A percentile compares a stretch with the other conserved stretches of the same genome.
Evolutionary conservation across 345 rosid genomes (phyloP).

Genomic region (Passiflora organensis): DNA sequence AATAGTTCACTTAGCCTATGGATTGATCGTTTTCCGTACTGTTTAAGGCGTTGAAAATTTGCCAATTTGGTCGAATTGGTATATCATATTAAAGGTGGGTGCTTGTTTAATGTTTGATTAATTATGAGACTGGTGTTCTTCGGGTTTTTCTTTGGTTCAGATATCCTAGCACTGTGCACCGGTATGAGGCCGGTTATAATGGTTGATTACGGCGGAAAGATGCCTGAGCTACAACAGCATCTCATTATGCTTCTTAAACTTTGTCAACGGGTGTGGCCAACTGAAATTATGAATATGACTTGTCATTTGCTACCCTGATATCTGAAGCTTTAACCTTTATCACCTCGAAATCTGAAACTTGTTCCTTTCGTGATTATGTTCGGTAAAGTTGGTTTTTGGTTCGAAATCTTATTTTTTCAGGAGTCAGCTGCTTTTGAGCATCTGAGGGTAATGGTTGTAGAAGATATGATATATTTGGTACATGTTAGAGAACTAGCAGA

Average conservation of each 20-base stretch:
- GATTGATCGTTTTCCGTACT: conserved; percentile 10
- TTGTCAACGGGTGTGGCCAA: conserved; percentile 53
- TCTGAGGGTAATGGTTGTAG: conserved; percentile 70
- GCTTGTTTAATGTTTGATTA: neutral
- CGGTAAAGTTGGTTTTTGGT: neutral
- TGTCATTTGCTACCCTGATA: neutral
- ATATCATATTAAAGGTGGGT: neutral
- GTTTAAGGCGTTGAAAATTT: neutral
- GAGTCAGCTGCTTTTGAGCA: conserved; percentile 47
- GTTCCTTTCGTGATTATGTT: too few species aligned
- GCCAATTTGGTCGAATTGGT: neutral
- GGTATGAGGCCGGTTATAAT: conserved; percentile 86
- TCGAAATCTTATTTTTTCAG: conserved; percentile 22
- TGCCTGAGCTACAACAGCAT: conserved; percentile 75
- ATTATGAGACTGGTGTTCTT: neutral
- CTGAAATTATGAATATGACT: conserved; percentile 2
- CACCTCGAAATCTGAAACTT: too few species aligned
- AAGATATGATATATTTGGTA: conserved; percentile 83
- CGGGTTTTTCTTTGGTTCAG: conserved; percentile 31
- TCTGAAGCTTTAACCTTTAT: too few species aligned
- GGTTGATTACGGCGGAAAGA: conserved; percentile 93
- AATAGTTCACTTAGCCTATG: conserved; percentile 1
- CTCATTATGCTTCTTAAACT: conserved; percentile 55
- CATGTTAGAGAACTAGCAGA: conserved; percentile 52
- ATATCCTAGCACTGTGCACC: conserved; percentile 65